Evolutionary conservation across 2,329 filamentous ascomycete species (phyloP), one percentile per base, ranked within the genome.

Genomic region (Nothophaeocryptopus gaeumannii): DNA sequence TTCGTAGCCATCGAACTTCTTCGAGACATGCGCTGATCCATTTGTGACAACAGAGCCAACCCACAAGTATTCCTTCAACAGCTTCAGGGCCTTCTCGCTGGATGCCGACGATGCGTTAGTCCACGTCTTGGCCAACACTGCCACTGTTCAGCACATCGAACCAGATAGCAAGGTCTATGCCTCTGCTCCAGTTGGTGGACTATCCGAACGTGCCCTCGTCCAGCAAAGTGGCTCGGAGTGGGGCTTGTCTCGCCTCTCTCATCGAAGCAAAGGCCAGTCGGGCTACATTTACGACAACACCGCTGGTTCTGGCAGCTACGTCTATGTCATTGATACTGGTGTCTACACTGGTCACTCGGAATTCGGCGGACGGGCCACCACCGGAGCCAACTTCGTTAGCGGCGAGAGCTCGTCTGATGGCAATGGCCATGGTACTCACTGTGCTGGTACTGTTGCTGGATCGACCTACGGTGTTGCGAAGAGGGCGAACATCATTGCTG

Each of bases 391-490:
- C 45, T 57, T 52, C 20, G 64, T 58, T 50, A 62, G 62, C 36
- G 66, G 59, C 5, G 70, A 71, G 53, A 48, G 51, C 10, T 62
- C 67, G 47, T 65, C 64, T 29, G 71, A 73, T 54, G 72, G 78
- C 54, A 80, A 83, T 60, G 82, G 82, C 8, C 82, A 85, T 66
- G 82, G 82, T 37, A 81, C 74, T 47, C 82, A 85, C 70, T 97
- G 92, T 83, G 96, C 92, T 58, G 92, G 92, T 62, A 97, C 92
- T 55, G 78, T 83, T 39, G 83, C 72, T n/a, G 80, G 81, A 33
- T 72, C 70, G 46, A 83, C 78, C 4, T 84, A 80, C 50, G 50
- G 46, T 15, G 50, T 54, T 11, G 70, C 72, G 8, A 68, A 69
- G 40, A 66, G 63, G 11, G 72, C 72, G 43, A 74, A 72, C 61